Conservation (phyloP, 768 basidiomycete genomes). For the Rubroboletus pulcherrimus region DNA sequence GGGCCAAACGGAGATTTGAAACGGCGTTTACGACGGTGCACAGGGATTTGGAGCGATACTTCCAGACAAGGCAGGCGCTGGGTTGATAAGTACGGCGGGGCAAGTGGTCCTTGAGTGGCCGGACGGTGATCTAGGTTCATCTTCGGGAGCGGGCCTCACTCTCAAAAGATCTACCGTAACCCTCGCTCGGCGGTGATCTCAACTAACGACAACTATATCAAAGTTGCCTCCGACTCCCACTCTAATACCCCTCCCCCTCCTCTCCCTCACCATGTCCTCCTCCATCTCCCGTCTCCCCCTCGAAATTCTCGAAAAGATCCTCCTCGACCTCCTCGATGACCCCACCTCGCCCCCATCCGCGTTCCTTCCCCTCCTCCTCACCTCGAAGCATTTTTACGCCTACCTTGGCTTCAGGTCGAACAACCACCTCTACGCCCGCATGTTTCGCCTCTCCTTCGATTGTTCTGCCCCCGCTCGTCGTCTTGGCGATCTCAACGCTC, state of each 20-base stretch:
- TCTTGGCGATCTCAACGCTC: slow-evolving; percentile 39
- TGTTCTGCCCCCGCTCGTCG: slow-evolving; percentile 47
- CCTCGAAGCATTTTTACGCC: slow-evolving; percentile 39
- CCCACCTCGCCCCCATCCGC: slow-evolving; percentile 28
- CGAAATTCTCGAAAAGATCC: slow-evolving; percentile 50
- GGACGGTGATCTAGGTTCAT: neutral
- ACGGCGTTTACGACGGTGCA: slow-evolving; percentile 18
- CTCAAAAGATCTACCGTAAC: neutral
- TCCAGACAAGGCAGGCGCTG: neutral
- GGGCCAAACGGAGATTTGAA: slow-evolving; percentile 7
- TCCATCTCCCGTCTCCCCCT: slow-evolving; percentile 34
- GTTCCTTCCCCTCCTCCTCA: slow-evolving; percentile 47
- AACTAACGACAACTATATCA: slow-evolving; percentile 10
- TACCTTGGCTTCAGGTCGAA: slow-evolving; percentile 28
- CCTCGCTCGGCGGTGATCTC: slow-evolving; percentile 9
- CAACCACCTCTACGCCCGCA: slow-evolving; percentile 44
- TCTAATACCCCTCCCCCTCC: slow-evolving; percentile 7
- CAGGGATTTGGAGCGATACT: neutral
- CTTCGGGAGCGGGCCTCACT: neutral
- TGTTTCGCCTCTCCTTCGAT: slow-evolving; percentile 61
- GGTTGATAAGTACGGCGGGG: neutral
- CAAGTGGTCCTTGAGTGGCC: neutral
- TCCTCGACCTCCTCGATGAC: slow-evolving; percentile 37
- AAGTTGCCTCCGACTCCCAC: neutral
- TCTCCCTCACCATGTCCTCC: slow-evolving; percentile 8